A percentile compares a stretch with the other conserved stretches of the same genome.
These are phyloP conservation scores for Scleroderma bovista DNA, from an alignment of 768 basidiomycete species.

Conservation along the genomic window DNA sequence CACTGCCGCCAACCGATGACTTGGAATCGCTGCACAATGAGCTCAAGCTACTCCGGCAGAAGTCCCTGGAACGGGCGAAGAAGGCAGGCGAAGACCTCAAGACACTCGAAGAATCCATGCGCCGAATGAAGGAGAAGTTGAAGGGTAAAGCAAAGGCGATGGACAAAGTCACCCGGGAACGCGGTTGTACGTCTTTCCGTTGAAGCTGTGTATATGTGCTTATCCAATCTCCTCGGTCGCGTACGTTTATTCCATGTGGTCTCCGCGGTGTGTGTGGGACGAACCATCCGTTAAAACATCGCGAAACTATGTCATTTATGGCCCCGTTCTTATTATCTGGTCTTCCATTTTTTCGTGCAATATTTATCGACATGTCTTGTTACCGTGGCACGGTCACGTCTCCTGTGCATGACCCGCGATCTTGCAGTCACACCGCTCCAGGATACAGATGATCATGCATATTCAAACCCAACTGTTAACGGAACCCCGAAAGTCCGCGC, in stretches of 20 bases:
- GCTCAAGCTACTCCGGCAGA: slow-evolving; percentile 48
- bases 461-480: slow-evolving; percentile 22
- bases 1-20: slow-evolving; percentile 68
- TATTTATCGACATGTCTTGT: slow-evolving; percentile 5
- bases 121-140: slow-evolving; percentile 70
- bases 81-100: slow-evolving; percentile 74
- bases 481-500: slow-evolving; percentile 42
- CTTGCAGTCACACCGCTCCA: slow-evolving; percentile 42
- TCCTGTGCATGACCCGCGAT: slow-evolving; percentile 6
- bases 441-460: slow-evolving; percentile 46
- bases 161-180: slow-evolving; percentile 69
- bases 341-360: slow-evolving; percentile 11
- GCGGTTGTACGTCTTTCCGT: slow-evolving; percentile 57
- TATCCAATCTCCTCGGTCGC: slow-evolving; percentile 7
- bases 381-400: background rate
- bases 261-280: slow-evolving; percentile 4
- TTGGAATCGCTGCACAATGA: slow-evolving; percentile 61
- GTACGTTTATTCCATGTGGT: slow-evolving; percentile 11
- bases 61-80: slow-evolving; percentile 56
- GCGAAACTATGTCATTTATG: slow-evolving; percentile 4
- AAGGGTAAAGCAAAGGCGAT: slow-evolving; percentile 65
- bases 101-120: slow-evolving; percentile 72
- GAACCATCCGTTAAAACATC: slow-evolving; percentile 8
- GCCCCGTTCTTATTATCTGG: background rate
- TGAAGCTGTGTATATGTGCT: slow-evolving; percentile 6